A percentile compares a stretch with the other conserved stretches of the same genome.
Conservation (phyloP, 1,284 basidiomycete genomes). For the Salmacisia buchloeana region DNA sequence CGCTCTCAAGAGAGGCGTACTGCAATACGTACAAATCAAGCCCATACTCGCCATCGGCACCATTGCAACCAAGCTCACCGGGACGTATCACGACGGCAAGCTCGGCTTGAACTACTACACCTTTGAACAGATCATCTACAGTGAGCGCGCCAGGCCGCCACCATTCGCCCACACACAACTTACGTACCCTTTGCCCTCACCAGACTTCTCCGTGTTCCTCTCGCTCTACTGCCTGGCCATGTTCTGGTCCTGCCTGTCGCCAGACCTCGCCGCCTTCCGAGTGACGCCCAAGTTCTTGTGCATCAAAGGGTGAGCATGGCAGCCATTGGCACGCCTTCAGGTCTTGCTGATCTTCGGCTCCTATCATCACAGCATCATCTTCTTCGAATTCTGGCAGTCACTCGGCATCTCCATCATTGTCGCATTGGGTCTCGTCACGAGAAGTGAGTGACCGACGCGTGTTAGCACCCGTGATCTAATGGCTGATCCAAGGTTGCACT, state of each 20-base stretch:
- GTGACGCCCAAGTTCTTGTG: slow-evolving; percentile 66
- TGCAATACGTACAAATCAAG: slow-evolving; percentile 97
- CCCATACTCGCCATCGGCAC: slow-evolving; percentile 80
- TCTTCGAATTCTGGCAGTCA: slow-evolving; percentile 94
- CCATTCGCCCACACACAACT: not conserved
- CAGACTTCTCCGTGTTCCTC: slow-evolving; percentile 54
- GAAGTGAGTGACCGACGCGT: too few relatives aligned
- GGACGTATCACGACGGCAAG: slow-evolving; percentile 81
- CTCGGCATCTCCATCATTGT: slow-evolving; percentile 82
- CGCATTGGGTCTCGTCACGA: slow-evolving; percentile 68
- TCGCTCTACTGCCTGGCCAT: slow-evolving; percentile 49
- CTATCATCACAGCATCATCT: slow-evolving; percentile 61
- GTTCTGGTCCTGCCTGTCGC: slow-evolving; percentile 44
- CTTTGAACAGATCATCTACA: slow-evolving; percentile 64
- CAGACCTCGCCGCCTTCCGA: slow-evolving; percentile 43
- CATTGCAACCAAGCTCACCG: slow-evolving; percentile 74
- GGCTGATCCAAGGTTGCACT: not conserved
- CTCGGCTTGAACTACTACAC: slow-evolving; percentile 71
- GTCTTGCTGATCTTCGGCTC: not conserved
- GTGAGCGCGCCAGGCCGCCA: not conserved
- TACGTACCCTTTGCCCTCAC: not conserved
- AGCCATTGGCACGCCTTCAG: not conserved
- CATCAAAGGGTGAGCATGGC: slow-evolving; percentile 65
- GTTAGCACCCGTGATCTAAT: too few relatives aligned
- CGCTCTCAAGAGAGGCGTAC: slow-evolving; percentile 85